Conservation (phyloP, 2,329 filamentous ascomycete species). For the Diaporthe amygdali region DNA sequence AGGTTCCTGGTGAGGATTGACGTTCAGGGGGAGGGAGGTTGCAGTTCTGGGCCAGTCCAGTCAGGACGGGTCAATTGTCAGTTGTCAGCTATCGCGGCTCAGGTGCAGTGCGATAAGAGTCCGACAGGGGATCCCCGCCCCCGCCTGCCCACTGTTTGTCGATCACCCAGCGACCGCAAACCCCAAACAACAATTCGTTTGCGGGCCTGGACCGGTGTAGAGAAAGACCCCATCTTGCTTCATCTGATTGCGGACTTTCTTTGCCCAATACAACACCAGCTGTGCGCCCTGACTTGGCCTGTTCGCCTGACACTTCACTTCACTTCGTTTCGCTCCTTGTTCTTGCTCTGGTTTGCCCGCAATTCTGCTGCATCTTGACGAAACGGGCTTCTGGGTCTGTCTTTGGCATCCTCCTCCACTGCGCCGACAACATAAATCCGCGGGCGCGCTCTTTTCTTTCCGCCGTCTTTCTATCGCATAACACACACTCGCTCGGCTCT, state of each 20-base stretch:
- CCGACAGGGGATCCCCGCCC: constrained; percentile 1
- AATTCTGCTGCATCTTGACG: background rate
- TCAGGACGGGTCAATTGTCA: background rate
- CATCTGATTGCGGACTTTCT: background rate
- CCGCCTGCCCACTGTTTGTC: background rate
- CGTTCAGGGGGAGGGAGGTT: no score
- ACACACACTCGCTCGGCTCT: background rate
- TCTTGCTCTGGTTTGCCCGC: background rate
- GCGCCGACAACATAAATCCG: background rate
- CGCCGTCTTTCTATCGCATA: background rate
- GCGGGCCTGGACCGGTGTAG: background rate
- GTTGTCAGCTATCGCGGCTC: background rate
- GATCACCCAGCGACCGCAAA: background rate
- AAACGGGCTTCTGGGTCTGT: no score
- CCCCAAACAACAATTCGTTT: constrained; percentile 2
- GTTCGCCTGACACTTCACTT: background rate
- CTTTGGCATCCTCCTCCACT: background rate
- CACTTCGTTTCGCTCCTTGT: background rate
- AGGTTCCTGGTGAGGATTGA: no score
- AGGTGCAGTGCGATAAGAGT: background rate
- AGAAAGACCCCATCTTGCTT: background rate
- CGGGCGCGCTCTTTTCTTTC: background rate
- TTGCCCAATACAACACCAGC: background rate
- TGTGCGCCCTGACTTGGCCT: background rate
- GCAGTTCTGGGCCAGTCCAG: background rate